Percentiles rank a stretch among this genome's conserved stretches.
Conservation (phyloP, 2,329 filamentous ascomycete genomes). For the Zymoseptoria pseudotritici region DNA sequence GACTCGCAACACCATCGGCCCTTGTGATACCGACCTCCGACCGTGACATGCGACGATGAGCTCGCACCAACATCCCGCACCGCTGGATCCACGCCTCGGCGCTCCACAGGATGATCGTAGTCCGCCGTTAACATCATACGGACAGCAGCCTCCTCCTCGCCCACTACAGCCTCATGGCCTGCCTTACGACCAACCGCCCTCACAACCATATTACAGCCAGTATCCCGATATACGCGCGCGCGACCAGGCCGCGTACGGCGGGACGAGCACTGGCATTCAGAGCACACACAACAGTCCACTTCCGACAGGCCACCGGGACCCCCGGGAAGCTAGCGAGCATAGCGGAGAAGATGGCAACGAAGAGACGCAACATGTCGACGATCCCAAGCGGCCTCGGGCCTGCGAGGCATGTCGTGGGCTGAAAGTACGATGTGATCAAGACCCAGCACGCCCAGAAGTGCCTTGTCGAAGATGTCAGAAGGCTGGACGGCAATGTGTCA, state of each 20-base stretch:
- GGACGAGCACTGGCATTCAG: slow-evolving; percentile 9
- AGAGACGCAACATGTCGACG: slow-evolving; percentile 19
- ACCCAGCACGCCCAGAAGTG: slow-evolving; percentile 53
- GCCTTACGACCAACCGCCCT: background rate
- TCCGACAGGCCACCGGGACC: slow-evolving; percentile 3
- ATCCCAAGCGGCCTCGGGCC: slow-evolving; percentile 41
- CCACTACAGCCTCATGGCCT: background rate
- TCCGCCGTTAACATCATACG: background rate
- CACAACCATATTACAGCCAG: background rate
- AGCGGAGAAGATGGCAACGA: slow-evolving; percentile 9
- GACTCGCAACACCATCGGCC: background rate
- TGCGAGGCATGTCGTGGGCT: slow-evolving; percentile 43
- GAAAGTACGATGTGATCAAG: slow-evolving; percentile 74
- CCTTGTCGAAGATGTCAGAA: slow-evolving; percentile 64
- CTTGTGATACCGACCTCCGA: background rate
- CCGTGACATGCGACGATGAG: background rate
- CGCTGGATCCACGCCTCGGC: background rate
- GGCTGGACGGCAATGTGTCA: slow-evolving; percentile 67
- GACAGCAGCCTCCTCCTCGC: background rate
- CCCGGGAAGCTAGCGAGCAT: slow-evolving; percentile 12
- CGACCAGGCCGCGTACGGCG: background rate
- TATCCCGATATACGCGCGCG: background rate
- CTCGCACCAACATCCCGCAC: background rate
- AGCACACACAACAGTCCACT: slow-evolving; percentile 22
- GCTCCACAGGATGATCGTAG: background rate